Evolutionary conservation across 495 filamentous ascomycete genomes (phyloP), one percentile per base, ranked within the genome.

Genomic region (Hypoxylon cercidicola): DNA sequence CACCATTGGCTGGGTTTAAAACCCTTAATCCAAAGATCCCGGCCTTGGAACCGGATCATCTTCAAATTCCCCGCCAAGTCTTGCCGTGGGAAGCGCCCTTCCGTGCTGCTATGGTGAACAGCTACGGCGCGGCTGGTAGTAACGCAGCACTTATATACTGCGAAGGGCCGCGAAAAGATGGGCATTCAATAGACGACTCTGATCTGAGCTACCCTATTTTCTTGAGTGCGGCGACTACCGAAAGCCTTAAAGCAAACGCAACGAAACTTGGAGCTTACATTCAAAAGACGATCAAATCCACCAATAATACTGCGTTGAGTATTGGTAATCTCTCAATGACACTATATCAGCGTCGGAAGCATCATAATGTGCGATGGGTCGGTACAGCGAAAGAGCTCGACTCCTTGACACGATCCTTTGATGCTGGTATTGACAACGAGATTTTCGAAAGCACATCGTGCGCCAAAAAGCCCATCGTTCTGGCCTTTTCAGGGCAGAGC

Each of bases 401-500:
- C 47, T 51, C 47, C 15, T 20, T 51, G 20, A 15, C 47, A 19
- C 8, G 35, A 13, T 35, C 30, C 28, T n/a, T 51, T 11, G 47
- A 51, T 3, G 12, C 28, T n/a, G 30, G 16, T 16, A 20, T 51
- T 15, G 15, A 21, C 28, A n/a, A 37, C 8, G 28, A 20, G 8
- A 11, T 37, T 9, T 51, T 51, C 16, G 47, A 51, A n/a, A 16
- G 11, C 2, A 15, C 28, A 21, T 15, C 47, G 1, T 1, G 30
- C 11, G 12, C 47, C 3, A 51, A 37, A 30, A 51, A 37, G 30
- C 15, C 79, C 0, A 71, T 84, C 0, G 64, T 86, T 7, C 61
- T 86, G 0, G 77, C 74, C 53, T 85, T 86, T 35, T 79, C 81
- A 8, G 83, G 82, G 9, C 84, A 86, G 56, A 67, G 70, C 1